Evolutionary conservation across 2,329 filamentous ascomycete species (phyloP).

Genomic region (Lecanoromycetidae sp.): DNA sequence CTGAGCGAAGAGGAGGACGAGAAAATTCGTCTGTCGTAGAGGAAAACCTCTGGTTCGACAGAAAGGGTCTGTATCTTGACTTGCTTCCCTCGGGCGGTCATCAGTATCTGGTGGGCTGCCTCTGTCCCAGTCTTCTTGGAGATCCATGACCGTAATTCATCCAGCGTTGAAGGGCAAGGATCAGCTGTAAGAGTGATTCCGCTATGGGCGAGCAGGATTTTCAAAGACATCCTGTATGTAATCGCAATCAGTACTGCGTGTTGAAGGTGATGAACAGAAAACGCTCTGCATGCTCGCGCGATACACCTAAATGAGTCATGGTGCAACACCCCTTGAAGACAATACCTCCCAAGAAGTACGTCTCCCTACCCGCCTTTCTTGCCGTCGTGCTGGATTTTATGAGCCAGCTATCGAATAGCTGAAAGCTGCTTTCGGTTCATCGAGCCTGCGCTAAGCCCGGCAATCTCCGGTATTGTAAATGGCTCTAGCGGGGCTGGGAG

Average conservation of each 20-base stretch:
- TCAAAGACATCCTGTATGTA: slow-evolving; percentile 68
- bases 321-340: too few relatives aligned
- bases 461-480: not conserved
- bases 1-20: slow-evolving; percentile 33
- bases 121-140: slow-evolving; percentile 62
- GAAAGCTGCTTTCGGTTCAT: not conserved
- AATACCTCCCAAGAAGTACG: too few relatives aligned
- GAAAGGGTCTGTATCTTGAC: slow-evolving; percentile 69
- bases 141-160: slow-evolving; percentile 75
- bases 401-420: too few relatives aligned
- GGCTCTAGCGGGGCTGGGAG: too few relatives aligned
- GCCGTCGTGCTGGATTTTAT: not conserved
- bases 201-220: slow-evolving; percentile 85
- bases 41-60: slow-evolving; percentile 78
- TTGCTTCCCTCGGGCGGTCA: slow-evolving; percentile 74
- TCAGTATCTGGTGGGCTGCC: slow-evolving; percentile 66
- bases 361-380: too few relatives aligned
- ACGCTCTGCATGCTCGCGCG: too few relatives aligned
- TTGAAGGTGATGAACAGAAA: too few relatives aligned
- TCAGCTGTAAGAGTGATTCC: slow-evolving; percentile 76
- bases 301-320: too few relatives aligned
- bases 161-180: slow-evolving; percentile 58
- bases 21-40: slow-evolving; percentile 66
- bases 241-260: too few relatives aligned
- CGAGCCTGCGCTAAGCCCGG: not conserved